phyloP scores from a whole-genome alignment of 2,329 filamentous ascomycete species.

The Fusarium guadeloupense region DNA sequence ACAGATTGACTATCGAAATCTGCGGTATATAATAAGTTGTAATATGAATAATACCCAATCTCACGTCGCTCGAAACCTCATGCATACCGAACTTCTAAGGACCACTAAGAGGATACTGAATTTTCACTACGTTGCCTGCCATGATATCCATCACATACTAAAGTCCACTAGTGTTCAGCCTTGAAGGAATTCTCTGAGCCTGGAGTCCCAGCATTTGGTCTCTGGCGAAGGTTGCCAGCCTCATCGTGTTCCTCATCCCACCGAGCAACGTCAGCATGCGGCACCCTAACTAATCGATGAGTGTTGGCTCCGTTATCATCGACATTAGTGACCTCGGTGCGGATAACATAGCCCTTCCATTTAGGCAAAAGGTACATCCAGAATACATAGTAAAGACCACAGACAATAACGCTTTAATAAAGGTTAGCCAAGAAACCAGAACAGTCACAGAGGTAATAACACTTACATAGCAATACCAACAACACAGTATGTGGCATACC shows the following conservation, averaged over 20 bases:
- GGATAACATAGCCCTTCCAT: constrained; percentile 61
- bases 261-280: constrained; percentile 56
- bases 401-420: constrained; percentile 56
- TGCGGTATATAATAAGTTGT: background rate
- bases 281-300: constrained; percentile 63
- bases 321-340: constrained; percentile 63
- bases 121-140: too few species aligned
- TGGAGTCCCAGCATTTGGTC: background rate
- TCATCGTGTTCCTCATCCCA: constrained; percentile 71
- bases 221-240: constrained; percentile 39
- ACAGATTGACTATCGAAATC: background rate
- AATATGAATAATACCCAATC: constrained; percentile 11
- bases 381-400: constrained; percentile 64
- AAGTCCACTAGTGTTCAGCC: background rate
- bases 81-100: too few species aligned
- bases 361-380: constrained; percentile 68
- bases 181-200: background rate
- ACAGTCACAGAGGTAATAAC: rapidly evolving
- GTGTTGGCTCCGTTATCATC: constrained; percentile 51
- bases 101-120: too few species aligned
- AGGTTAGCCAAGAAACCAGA: background rate
- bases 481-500: constrained; percentile 75
- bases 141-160: too few species aligned
- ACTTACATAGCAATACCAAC: constrained; percentile 72
- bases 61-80: background rate